phyloP scores from a whole-genome alignment of 106 monocot species.

The Phalaenopsis equestris region DNA sequence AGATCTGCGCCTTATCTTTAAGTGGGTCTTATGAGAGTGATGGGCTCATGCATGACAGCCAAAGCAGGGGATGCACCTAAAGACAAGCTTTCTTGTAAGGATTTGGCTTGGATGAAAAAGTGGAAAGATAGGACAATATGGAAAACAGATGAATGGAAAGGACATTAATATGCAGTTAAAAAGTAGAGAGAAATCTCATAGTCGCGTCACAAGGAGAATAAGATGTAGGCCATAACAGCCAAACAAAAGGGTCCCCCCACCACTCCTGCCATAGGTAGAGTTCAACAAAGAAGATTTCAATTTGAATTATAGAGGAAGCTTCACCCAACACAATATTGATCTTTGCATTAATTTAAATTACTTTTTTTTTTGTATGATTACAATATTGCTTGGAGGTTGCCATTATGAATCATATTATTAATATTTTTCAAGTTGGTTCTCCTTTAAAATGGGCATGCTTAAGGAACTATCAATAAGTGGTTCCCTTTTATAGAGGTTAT shows the following conservation, averaged over 20 bases:
- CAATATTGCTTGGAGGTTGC: not conserved
- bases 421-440: not conserved
- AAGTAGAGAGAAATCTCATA: too few relatives aligned
- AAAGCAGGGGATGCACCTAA: not conserved
- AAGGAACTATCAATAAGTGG: not conserved
- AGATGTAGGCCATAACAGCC: not conserved
- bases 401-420: not conserved
- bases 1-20: constrained; percentile 1
- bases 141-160: too few relatives aligned
- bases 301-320: not conserved
- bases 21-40: not conserved
- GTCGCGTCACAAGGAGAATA: not conserved
- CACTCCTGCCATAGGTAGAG: not conserved
- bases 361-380: not conserved
- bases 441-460: not conserved
- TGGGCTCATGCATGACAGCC: not conserved
- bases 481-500: not conserved
- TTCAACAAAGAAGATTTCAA: not conserved
- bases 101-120: not conserved
- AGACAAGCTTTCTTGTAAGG: not conserved
- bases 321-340: not conserved
- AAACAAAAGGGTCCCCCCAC: not conserved
- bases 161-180: too few relatives aligned
- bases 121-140: not conserved
- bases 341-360: not conserved